phyloP scores from a whole-genome alignment of 2,329 filamentous ascomycete species.

The Allantophomopsis lycopodina region DNA sequence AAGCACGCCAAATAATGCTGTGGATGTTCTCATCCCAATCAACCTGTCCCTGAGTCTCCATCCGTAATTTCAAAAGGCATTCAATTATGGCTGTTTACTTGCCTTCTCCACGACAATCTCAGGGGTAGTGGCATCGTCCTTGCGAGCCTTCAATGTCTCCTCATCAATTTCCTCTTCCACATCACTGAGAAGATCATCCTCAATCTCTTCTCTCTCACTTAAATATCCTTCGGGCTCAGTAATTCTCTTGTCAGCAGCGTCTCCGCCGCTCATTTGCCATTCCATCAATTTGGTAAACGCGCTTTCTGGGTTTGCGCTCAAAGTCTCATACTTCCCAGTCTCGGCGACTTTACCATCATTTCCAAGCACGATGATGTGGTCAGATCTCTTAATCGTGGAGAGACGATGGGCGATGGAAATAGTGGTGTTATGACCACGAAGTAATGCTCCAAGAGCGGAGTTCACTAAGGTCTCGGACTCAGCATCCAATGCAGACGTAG shows the following conservation, averaged over 20 bases:
- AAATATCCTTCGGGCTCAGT: conserved; percentile 13
- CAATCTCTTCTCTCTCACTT: conserved; percentile 14
- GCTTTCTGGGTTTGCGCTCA: conserved; percentile 60
- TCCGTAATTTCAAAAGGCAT: not conserved
- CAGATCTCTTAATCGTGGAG: conserved; percentile 90
- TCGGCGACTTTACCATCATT: conserved; percentile 83
- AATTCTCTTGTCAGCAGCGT: conserved; percentile 30
- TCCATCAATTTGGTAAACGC: conserved; percentile 96
- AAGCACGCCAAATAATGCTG: no score
- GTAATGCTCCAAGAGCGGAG: conserved; percentile 66
- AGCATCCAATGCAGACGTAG: conserved; percentile 88
- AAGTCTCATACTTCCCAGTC: conserved; percentile 67
- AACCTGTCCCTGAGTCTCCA: no score
- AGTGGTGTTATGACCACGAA: conserved; percentile 83
- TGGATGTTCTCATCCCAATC: no score
- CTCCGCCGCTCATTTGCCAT: conserved; percentile 90
- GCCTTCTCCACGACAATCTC: not conserved
- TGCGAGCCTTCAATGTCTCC: not conserved
- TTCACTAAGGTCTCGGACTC: conserved; percentile 97
- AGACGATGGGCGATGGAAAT: conserved; percentile 95
- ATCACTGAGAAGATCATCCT: conserved; percentile 8
- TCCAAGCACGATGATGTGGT: conserved; percentile 85
- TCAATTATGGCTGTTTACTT: not conserved
- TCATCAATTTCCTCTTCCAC: conserved; percentile 1
- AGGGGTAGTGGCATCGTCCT: not conserved